phyloP scores from a whole-genome alignment of 441 rosid genomes.

The Brassica hybrid region DNA sequence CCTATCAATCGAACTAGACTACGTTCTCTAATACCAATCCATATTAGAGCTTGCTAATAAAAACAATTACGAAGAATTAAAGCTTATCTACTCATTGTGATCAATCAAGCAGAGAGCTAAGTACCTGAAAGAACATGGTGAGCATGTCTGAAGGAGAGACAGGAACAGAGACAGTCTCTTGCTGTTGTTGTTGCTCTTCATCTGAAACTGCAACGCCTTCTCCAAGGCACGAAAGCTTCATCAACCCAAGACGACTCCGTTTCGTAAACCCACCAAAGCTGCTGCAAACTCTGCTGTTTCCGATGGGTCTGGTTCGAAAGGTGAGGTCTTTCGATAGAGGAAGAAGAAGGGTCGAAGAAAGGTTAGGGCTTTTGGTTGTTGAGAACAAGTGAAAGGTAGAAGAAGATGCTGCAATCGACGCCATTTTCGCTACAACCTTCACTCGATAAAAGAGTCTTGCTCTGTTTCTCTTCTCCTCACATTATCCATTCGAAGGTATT shows the following conservation, averaged over 20 bases:
- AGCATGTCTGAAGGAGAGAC: conserved; percentile 95
- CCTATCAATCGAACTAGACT: background rate
- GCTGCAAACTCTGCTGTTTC: conserved; percentile 27
- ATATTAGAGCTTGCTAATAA: too few relatives aligned
- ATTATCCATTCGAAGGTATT: conserved; percentile 31
- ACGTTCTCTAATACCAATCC: background rate
- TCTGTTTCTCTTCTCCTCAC: conserved; percentile 15
- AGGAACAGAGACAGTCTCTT: conserved; percentile 75
- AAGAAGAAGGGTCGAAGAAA: conserved; percentile 34
- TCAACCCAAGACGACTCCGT: conserved; percentile 24
- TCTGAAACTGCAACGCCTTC: conserved; percentile 49
- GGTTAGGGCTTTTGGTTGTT: conserved; percentile 23
- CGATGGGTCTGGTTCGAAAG: conserved; percentile 42
- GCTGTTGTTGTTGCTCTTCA: conserved; percentile 47
- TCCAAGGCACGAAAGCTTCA: conserved; percentile 54
- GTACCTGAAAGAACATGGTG: conserved; percentile 84
- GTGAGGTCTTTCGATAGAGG: conserved; percentile 36
- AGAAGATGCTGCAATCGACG: conserved; percentile 54
- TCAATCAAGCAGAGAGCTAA: background rate
- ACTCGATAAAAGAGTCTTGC: background rate
- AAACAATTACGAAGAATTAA: background rate
- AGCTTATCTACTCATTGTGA: background rate
- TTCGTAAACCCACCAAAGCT: conserved; percentile 36
- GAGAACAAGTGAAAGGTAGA: conserved; percentile 45
- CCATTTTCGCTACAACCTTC: conserved; percentile 47